Percentiles rank a stretch among this genome's conserved stretches.
Conservation (phyloP, 331 rosid species). For the Acacia pycnantha region DNA sequence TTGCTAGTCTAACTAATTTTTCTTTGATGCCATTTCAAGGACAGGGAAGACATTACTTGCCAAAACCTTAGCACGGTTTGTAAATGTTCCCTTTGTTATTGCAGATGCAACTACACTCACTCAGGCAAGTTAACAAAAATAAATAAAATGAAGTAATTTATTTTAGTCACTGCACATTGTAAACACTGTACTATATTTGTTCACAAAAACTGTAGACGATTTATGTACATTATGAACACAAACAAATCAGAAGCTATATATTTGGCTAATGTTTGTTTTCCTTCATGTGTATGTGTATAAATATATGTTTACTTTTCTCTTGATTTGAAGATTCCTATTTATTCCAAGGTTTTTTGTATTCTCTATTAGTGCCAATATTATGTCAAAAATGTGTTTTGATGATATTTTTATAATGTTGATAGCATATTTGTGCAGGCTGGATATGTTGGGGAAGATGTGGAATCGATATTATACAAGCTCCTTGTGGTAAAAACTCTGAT, state of each 20-base stretch:
- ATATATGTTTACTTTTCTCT: not conserved
- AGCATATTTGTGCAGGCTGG: slow-evolving; percentile 76
- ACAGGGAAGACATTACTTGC: slow-evolving; percentile 99
- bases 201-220: not conserved
- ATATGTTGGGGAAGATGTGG: slow-evolving; percentile 99
- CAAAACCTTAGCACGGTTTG: slow-evolving; percentile 96
- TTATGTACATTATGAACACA: not conserved
- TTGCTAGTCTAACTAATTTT: slow-evolving; percentile 57
- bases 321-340: not conserved
- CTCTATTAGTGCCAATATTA: slow-evolving; percentile 10
- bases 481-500: slow-evolving; percentile 56
- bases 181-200: not conserved
- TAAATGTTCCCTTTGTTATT: slow-evolving; percentile 94
- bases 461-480: slow-evolving; percentile 88
- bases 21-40: slow-evolving; percentile 71
- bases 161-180: not conserved
- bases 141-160: not conserved
- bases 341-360: not conserved
- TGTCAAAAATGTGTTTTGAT: not conserved
- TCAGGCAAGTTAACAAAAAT: slow-evolving; percentile 61
- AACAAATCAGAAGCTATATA: slow-evolving; percentile 2
- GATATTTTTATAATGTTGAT: slow-evolving; percentile 22
- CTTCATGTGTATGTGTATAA: no score
- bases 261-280: no score
- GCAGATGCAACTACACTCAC: slow-evolving; percentile 98